Base-by-base conservation (phyloP, 2,329 filamentous ascomycete species). In the Alternaria triticimaculans region DNA sequence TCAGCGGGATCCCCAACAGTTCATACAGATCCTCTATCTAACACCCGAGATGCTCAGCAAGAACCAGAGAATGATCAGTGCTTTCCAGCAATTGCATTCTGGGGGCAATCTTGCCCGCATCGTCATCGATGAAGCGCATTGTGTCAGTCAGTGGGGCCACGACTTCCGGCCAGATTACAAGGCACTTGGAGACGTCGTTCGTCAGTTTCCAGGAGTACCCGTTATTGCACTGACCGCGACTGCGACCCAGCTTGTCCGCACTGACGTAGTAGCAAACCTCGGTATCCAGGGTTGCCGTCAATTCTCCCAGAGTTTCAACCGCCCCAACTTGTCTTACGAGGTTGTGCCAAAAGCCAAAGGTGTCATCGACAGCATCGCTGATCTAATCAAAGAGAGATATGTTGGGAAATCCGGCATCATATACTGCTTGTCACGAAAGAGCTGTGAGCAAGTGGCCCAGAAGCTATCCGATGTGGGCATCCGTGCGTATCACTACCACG, bases 61-160 rank as follows among this genome's bases (percentile, higher is more conserved):
- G 77, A 99, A 90, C 76, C 79, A 85, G 45, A 82, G 83, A 3
- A 92, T 98, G 78, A 83, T 89, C 62, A 86, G 84, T 55, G 87
- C 85, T 3, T 85, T 99, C 66, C 82, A 87, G 55, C 84, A 83
- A 3, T 84, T 99, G n/a, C 87, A 97, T 78, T 80, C 81, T 14
- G 88, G 88, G 55, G 84, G 86, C 4, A 92, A 90, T 72, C 88
- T 99, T 56, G 95, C 96, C 15, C 89, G 96, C 25, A 88, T 99
- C 53, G 96, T 99, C 57, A 97, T 99, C 66, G 96, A 99, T 71
- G 96, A 99, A 82, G 96, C 96, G n/a, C 96, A 99, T 79, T 99
- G 96, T 79, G 95, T 99, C 25, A 98, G 96, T 79, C 94, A 99
- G 83, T 99, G 96, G 96, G 96, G 96, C 1, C 96, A 99, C 72